Percentiles rank a stretch among this genome's conserved stretches.
phyloP scores from a whole-genome alignment of 139 green algal genomes.

The Astrephomene gubernaculifera region DNA sequence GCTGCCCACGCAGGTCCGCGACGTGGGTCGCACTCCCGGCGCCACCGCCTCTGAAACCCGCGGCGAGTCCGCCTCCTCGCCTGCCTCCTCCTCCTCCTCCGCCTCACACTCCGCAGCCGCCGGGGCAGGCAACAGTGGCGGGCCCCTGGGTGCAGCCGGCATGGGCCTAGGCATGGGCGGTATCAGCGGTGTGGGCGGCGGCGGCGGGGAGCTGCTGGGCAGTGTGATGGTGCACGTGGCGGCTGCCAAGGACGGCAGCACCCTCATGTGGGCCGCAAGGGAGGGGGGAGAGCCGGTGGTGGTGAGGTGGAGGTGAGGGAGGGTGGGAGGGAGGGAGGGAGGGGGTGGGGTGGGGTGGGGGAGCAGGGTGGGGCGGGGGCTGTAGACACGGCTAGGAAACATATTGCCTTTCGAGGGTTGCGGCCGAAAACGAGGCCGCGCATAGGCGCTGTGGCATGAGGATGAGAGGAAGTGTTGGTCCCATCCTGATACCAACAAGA shows the following conservation, averaged over 20 bases:
- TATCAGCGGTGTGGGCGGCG: neutral
- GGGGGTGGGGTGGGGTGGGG: neutral
- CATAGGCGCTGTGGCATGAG: no score
- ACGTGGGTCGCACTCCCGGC: conserved; percentile 24
- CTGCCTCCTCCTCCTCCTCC: neutral
- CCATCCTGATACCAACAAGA: no score
- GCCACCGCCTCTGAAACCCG: neutral
- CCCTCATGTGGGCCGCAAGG: conserved; percentile 60
- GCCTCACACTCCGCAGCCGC: neutral
- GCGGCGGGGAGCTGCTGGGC: conserved; percentile 39
- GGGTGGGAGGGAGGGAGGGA: neutral
- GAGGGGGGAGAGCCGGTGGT: conserved; percentile 40
- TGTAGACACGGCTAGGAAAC: no score
- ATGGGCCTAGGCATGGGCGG: no score
- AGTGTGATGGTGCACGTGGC: conserved; percentile 44
- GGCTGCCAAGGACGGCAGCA: conserved; percentile 61
- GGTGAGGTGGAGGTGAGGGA: conserved; percentile 37
- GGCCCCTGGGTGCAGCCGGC: no score
- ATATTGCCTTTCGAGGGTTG: no score
- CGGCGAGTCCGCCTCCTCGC: neutral
- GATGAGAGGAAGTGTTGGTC: no score
- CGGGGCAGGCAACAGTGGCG: no score
- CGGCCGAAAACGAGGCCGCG: no score
- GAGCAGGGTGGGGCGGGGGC: neutral
- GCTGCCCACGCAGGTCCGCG: conserved; percentile 33